A percentile compares a stretch with the other conserved stretches of the same genome.
Evolutionary conservation across 108 stramenopile species (phyloP).

Genomic region (Bacterosira constricta): DNA sequence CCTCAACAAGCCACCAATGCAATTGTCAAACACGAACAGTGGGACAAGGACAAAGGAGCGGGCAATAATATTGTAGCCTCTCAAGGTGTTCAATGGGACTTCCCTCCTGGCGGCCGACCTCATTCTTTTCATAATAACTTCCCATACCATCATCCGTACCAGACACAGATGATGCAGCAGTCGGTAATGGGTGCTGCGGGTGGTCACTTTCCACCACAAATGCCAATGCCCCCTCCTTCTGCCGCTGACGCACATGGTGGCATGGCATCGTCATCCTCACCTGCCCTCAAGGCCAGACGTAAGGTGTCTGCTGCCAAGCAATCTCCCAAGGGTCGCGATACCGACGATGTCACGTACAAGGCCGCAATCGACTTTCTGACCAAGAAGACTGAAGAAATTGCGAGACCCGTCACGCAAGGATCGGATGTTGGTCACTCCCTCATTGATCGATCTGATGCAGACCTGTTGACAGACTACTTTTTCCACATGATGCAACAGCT

Average conservation of each 20-base stretch:
- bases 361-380: conserved; percentile 27
- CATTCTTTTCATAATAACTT: background rate
- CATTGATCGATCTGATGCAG: conserved; percentile 26
- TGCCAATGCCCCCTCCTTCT: background rate
- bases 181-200: background rate
- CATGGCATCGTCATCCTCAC: background rate
- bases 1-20: background rate
- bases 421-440: conserved; percentile 41
- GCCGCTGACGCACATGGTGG: background rate
- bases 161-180: conserved; percentile 3
- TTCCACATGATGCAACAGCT: conserved; percentile 87
- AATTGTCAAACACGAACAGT: background rate
- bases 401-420: conserved; percentile 4
- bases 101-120: background rate
- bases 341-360: conserved; percentile 39
- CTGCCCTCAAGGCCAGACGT: conserved; percentile 7
- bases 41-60: background rate
- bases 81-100: conserved; percentile 3
- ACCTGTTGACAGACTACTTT: conserved; percentile 85
- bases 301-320: conserved; percentile 14
- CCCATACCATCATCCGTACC: conserved; percentile 2
- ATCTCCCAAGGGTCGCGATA: conserved; percentile 32
- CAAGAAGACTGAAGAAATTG: conserved; percentile 1
- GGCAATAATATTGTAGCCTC: background rate
- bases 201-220: background rate